Conservation (phyloP, 768 basidiomycete species). For the Chlorophyllum brunneum region DNA sequence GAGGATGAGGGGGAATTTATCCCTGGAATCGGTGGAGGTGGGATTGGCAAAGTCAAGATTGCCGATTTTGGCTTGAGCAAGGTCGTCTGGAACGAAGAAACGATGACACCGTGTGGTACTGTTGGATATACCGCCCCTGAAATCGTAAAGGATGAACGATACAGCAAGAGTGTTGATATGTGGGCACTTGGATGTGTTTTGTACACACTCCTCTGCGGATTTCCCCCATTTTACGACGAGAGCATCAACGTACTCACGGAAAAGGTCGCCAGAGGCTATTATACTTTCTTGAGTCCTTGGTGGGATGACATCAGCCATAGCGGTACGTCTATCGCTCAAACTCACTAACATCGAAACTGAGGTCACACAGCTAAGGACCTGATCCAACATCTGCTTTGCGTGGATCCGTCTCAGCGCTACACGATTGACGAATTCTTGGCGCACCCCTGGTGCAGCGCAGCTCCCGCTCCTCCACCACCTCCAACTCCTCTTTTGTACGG, state of each 20-base stretch:
- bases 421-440: conserved; percentile 97
- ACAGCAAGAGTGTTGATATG: conserved; percentile 97
- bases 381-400: conserved; percentile 90
- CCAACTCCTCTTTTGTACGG: conserved; percentile 58
- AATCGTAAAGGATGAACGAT: conserved; percentile 98
- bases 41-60: conserved; percentile 97
- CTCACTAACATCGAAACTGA: not conserved
- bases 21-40: conserved; percentile 90
- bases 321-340: conserved; percentile 40
- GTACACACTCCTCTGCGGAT: conserved; percentile 96
- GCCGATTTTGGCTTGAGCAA: conserved; percentile 98
- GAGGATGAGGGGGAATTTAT: conserved; percentile 97
- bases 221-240: conserved; percentile 98
- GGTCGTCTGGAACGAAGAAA: conserved; percentile 98
- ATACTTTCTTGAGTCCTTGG: conserved; percentile 98
- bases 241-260: conserved; percentile 97
- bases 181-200: conserved; percentile 99
- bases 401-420: conserved; percentile 92
- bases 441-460: conserved; percentile 91
- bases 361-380: conserved; percentile 80
- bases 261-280: conserved; percentile 95
- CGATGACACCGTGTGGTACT: conserved; percentile 99
- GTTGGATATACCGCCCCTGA: conserved; percentile 99
- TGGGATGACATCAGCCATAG: conserved; percentile 92
- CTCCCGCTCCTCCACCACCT: conserved; percentile 56